These are phyloP conservation scores for Colletotrichum tropicale DNA, from an alignment of 2,329 filamentous ascomycete species.

Conservation along the genomic window DNA sequence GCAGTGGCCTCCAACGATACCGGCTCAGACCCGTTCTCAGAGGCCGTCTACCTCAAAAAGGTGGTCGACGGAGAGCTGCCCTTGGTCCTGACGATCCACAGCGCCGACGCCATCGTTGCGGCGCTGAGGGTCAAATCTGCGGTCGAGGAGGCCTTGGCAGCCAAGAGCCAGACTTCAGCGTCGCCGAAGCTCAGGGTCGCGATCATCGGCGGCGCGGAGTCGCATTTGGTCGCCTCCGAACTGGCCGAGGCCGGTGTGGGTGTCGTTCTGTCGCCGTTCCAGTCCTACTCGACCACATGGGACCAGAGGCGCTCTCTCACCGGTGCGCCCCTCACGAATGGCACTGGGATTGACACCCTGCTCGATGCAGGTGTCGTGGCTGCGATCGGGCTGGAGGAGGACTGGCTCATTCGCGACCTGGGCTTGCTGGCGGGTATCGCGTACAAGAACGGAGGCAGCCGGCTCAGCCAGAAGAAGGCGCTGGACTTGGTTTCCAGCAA, in stretches of 20 bases:
- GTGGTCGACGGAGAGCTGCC: slow-evolving; percentile 60
- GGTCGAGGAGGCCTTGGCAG: slow-evolving; percentile 49
- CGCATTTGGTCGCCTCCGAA: slow-evolving; percentile 62
- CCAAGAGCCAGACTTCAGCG: slow-evolving; percentile 15
- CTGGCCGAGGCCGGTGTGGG: slow-evolving; percentile 61
- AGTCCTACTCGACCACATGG: slow-evolving; percentile 61
- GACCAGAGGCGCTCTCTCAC: slow-evolving; percentile 66
- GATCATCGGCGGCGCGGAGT: slow-evolving; percentile 67
- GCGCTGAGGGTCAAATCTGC: slow-evolving; percentile 62
- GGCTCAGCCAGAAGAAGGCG: slow-evolving; percentile 57
- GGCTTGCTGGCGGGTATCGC: slow-evolving; percentile 65
- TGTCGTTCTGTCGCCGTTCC: slow-evolving; percentile 65
- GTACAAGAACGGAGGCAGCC: slow-evolving; percentile 59
- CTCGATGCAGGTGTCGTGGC: slow-evolving; percentile 62
- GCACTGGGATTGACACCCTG: slow-evolving; percentile 63
- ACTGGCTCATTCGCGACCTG: slow-evolving; percentile 66
- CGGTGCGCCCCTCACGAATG: slow-evolving; percentile 70
- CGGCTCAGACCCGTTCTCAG: slow-evolving; percentile 46
- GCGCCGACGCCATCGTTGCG: slow-evolving; percentile 66
- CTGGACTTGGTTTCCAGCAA: slow-evolving; percentile 62
- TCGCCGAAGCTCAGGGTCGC: slow-evolving; percentile 50
- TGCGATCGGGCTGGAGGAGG: slow-evolving; percentile 64
- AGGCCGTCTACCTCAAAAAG: slow-evolving; percentile 54
- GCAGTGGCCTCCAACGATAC: slow-evolving; percentile 47
- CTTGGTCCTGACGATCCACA: slow-evolving; percentile 64